These are phyloP conservation scores for Lizanozyma gosingica DNA, from an alignment of 1,139 yeast species.

Conservation along the genomic window DNA sequence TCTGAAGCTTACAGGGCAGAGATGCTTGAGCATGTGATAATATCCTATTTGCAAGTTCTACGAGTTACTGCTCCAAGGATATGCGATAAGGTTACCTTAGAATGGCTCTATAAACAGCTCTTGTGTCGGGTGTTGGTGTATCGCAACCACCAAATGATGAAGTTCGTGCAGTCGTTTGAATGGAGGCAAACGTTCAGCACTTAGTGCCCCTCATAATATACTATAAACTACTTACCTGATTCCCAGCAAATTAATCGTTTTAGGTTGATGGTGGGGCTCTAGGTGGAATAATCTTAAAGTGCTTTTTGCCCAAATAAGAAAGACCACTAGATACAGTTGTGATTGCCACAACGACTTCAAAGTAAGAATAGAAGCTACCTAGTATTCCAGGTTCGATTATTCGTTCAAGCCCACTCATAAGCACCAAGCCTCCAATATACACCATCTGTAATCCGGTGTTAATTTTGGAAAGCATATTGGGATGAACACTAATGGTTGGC, in stretches of 20 bases:
- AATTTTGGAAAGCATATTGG: slow-evolving; percentile 78
- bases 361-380: slow-evolving; percentile 9
- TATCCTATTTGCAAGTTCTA: background rate
- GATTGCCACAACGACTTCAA: slow-evolving; percentile 45
- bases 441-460: slow-evolving; percentile 92
- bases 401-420: slow-evolving; percentile 49
- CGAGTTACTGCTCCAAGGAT: background rate
- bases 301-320: slow-evolving; percentile 34
- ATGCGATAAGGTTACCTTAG: background rate
- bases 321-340: slow-evolving; percentile 78
- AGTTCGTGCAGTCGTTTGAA: background rate
- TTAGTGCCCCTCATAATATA: too few species aligned
- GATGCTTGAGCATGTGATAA: background rate
- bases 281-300: background rate
- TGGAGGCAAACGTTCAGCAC: too few species aligned
- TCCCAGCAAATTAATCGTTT: too few species aligned
- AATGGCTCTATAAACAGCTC: background rate
- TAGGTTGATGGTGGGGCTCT: too few species aligned
- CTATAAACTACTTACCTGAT: too few species aligned
- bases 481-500: slow-evolving; percentile 84
- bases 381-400: slow-evolving; percentile 11
- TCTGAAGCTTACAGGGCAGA: background rate
- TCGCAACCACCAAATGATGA: background rate
- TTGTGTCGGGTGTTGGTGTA: background rate
- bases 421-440: slow-evolving; percentile 69